Percentiles rank a stretch among this genome's conserved stretches.
Evolutionary conservation across 202 grass and related monocot species (phyloP).

Genomic region (Dendrocalamus latiflorus): DNA sequence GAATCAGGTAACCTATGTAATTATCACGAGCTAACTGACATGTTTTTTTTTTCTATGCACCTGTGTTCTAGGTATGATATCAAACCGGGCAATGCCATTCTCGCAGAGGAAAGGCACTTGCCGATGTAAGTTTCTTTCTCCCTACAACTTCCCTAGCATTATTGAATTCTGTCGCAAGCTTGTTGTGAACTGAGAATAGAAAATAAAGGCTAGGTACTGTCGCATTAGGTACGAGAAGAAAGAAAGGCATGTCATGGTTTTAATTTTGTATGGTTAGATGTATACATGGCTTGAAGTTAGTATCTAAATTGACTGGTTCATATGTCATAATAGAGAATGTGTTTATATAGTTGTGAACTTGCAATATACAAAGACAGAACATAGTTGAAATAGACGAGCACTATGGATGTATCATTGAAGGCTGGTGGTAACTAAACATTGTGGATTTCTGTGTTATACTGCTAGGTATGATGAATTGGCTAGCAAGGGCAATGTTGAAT

Average conservation of each 20-base stretch:
- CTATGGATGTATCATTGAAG: neutral
- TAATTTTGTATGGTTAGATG: too few relatives aligned
- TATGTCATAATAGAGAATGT: too few relatives aligned
- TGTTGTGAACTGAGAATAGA: neutral
- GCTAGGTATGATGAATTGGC: constrained; percentile 72
- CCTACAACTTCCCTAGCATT: neutral
- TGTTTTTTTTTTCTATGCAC: too few relatives aligned
- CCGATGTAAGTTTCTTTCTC: too few relatives aligned
- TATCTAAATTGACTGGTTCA: too few relatives aligned
- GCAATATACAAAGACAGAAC: neutral
- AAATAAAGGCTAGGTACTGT: neutral
- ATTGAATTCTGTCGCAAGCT: neutral
- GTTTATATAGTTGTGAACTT: neutral
- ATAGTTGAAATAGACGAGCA: neutral
- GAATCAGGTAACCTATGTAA: too few relatives aligned
- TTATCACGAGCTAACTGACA: too few relatives aligned
- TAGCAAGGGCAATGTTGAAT: constrained; percentile 53
- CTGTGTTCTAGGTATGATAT: too few relatives aligned
- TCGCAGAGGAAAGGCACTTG: too few relatives aligned
- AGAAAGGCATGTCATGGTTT: neutral
- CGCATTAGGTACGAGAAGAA: neutral
- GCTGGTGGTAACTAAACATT: neutral
- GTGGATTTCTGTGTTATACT: neutral
- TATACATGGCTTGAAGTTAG: too few relatives aligned
- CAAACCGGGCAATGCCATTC: too few relatives aligned